These are phyloP conservation scores for Hymenoscyphus fraxineus DNA, from an alignment of 2,329 filamentous ascomycete genomes.

Conservation along the genomic window DNA sequence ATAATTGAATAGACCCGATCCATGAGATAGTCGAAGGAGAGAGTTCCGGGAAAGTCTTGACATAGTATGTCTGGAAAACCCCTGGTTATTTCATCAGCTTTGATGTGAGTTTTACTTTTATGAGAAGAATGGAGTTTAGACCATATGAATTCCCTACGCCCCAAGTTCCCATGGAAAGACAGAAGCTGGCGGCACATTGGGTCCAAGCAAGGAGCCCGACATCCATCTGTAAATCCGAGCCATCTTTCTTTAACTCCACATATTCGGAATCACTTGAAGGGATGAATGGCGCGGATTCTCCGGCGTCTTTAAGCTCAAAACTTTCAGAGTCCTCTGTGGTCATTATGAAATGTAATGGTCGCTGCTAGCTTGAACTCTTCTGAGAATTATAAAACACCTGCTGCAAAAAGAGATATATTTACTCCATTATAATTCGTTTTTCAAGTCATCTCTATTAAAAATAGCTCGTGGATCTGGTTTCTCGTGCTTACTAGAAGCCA, in stretches of 20 bases:
- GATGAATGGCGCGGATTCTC: background rate
- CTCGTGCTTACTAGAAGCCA: too few species aligned
- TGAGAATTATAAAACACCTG: background rate
- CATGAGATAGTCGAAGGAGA: background rate
- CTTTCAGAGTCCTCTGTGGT: background rate
- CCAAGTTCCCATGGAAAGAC: background rate
- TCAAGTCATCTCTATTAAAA: too few species aligned
- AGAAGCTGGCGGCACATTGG: background rate
- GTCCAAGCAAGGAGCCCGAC: background rate
- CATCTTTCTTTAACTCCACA: background rate
- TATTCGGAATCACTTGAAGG: background rate
- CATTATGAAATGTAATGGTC: background rate
- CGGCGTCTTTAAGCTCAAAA: background rate
- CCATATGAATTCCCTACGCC: background rate
- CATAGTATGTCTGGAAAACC: conserved; percentile 1
- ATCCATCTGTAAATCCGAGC: background rate
- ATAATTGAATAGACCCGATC: background rate
- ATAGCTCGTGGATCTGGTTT: too few species aligned
- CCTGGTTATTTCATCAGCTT: background rate
- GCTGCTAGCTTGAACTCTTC: background rate
- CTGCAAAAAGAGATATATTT: background rate
- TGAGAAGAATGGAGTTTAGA: background rate
- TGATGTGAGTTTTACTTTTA: background rate
- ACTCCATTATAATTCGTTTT: too few species aligned
- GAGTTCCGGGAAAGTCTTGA: background rate